These are phyloP conservation scores for Fennellomyces sp. DNA, from an alignment of 371 early-diverging fungal genomes.

Conservation along the genomic window DNA sequence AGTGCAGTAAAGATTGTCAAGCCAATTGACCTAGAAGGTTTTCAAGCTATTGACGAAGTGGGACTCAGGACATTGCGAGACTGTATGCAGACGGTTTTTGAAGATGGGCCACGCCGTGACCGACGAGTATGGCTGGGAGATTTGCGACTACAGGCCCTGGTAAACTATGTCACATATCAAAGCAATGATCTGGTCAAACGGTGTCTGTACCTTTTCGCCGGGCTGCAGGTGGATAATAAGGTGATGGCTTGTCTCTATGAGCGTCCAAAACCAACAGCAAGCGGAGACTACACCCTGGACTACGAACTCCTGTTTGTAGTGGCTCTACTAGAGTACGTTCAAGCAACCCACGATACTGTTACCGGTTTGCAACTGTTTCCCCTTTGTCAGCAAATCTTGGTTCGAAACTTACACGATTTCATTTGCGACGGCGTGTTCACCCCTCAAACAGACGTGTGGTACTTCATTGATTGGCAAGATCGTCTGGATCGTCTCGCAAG, in stretches of 20 bases:
- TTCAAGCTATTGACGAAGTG: not conserved
- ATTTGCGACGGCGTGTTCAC: not conserved
- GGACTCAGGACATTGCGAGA: not conserved
- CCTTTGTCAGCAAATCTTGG: not conserved
- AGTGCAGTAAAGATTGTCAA: not conserved
- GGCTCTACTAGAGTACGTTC: not conserved
- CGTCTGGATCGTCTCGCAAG: not conserved
- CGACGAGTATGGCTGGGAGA: not conserved
- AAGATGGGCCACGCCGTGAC: not conserved
- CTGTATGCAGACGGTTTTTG: not conserved
- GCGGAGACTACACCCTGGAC: not conserved
- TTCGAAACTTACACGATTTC: not conserved
- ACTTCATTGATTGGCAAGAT: not conserved
- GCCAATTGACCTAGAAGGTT: not conserved
- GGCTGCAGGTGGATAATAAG: not conserved
- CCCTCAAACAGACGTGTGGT: not conserved
- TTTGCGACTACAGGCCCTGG: not conserved
- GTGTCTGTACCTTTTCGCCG: not conserved
- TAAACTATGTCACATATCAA: not conserved
- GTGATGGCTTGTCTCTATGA: not conserved
- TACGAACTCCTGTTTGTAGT: not conserved
- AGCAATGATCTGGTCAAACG: not conserved
- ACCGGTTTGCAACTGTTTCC: not conserved
- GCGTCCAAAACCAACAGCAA: not conserved
- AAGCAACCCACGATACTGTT: not conserved